Base-by-base conservation (phyloP, 768 basidiomycete genomes). In the Mycena metata region DNA sequence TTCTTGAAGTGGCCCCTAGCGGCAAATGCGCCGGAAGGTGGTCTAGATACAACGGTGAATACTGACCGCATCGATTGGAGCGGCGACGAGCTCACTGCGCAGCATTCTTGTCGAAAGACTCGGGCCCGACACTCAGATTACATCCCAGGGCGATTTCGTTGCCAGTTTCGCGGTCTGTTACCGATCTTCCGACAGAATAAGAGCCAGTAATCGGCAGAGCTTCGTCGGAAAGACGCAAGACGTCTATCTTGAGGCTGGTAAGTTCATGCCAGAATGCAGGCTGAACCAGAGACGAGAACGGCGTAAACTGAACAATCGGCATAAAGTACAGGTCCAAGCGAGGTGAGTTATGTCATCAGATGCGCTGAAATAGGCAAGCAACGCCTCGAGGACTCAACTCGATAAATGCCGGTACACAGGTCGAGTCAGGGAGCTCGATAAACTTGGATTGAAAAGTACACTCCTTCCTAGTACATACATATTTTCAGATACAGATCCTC, bases 261-360 rank as follows among this genome's bases (percentile, higher is more conserved):
- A 99, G 91, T 58, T 91, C 88, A 72, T 97, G 93, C 96, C 96
- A 99, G 79, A 99, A 96, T 3, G 90, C 85, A 0, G 98, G 96
- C 69, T 95, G 91, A 2, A 98, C 92, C 49, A 93, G 85, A 10
- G 96, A 96, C 6, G 91, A 84, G 73, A 99, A 90, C 0, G 96
- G 96, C 47, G 91, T 84, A 76, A 99, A 99, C 79, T 98, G 96
- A 26, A 99, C 86, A 74, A 93, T 85, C 36, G 85, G 83, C 86
- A 87, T 87, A 5, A 19, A 45, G 41, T 30, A 26, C 49, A 26
- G 30, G 57, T 58, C 30, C 30, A 33, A 58, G 30, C 4, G 17
- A 12, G 39, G 39, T 39, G 5, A 15, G 39, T 24, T 51, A 55
- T 41, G 36, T 51, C 21, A 51, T 26, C 30, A 23, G 5, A 11